Conservation (phyloP, 192 early-diverging fungal species). For the Phycomyces nitens region DNA sequence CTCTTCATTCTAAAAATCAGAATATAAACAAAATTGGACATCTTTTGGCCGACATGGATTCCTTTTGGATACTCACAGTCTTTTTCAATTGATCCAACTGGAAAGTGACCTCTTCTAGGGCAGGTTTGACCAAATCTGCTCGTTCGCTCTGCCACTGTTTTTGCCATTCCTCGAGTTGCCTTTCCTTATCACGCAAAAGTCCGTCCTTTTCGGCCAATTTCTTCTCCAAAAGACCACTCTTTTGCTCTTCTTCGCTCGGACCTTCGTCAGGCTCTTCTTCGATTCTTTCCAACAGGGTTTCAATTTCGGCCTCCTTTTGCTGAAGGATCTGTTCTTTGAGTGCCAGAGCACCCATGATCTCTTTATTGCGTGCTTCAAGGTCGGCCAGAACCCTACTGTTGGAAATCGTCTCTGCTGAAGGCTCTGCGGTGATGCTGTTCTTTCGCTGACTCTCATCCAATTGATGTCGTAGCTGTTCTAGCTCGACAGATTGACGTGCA, state of each 20-base stretch:
- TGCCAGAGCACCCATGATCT: constrained; percentile 1
- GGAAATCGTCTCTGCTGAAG: not conserved
- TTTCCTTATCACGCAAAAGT: constrained; percentile 20
- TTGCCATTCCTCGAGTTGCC: constrained; percentile 14
- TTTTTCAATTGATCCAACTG: constrained; percentile 29
- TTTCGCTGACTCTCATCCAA: constrained; percentile 6
- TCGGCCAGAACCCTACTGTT: not conserved
- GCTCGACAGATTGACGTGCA: constrained; percentile 26
- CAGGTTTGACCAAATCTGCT: constrained; percentile 33
- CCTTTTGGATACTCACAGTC: constrained; percentile 17
- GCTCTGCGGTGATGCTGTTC: not conserved
- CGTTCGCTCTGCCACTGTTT: constrained; percentile 15
- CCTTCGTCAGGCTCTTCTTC: not conserved
- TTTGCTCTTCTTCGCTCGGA: constrained; percentile 1
- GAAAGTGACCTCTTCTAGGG: constrained; percentile 25
- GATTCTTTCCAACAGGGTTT: constrained; percentile 3
- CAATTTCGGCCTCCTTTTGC: constrained; percentile 7
- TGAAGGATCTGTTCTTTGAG: constrained; percentile 6
- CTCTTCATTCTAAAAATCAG: constrained; percentile 34
- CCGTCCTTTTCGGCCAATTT: constrained; percentile 26
- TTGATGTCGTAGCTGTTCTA: constrained; percentile 26
- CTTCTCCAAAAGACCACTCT: constrained; percentile 5
- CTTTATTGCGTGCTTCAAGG: constrained; percentile 6
- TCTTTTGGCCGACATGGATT: too few relatives aligned
- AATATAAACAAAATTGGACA: too few relatives aligned